Conservation (phyloP, 352 stramenopile genomes). For the Peronosclerospora sorghi region DNA sequence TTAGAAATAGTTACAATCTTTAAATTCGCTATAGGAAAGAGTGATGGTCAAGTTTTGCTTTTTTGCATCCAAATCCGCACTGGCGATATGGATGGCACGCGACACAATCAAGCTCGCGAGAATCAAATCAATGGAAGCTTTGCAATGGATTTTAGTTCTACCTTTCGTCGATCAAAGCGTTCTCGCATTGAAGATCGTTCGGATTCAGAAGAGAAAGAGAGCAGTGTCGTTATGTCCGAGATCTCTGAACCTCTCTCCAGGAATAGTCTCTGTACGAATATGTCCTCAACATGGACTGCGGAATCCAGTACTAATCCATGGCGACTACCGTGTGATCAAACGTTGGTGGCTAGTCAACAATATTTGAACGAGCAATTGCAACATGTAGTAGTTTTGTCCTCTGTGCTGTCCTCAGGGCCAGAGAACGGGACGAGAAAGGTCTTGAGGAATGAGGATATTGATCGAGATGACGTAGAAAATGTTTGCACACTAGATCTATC, state of each 20-base stretch:
- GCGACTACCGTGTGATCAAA: constrained; percentile 33
- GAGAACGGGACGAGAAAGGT: constrained; percentile 13
- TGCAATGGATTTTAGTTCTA: constrained; percentile 15
- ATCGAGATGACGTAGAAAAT: constrained; percentile 15
- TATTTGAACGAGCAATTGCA: constrained; percentile 63
- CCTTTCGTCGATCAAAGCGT: constrained; percentile 15
- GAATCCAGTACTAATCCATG: constrained; percentile 19
- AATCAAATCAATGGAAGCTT: constrained; percentile 1
- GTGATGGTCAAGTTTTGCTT: constrained; percentile 11
- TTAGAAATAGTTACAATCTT: no score
- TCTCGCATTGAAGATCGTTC: constrained; percentile 4
- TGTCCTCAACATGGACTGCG: constrained; percentile 3
- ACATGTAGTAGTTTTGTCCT: constrained; percentile 29
- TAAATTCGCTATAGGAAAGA: constrained; percentile 3
- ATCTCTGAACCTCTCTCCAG: background rate
- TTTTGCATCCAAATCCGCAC: background rate
- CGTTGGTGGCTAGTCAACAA: constrained; percentile 30
- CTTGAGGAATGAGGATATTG: constrained; percentile 2
- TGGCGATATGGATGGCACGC: constrained; percentile 9
- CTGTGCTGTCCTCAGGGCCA: constrained; percentile 3
- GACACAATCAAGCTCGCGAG: constrained; percentile 8
- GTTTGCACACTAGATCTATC: constrained; percentile 20
- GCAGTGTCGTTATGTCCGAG: background rate
- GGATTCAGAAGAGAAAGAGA: constrained; percentile 14
- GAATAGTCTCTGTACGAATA: background rate